phyloP scores from a whole-genome alignment of 345 rosid genomes.

The Adansonia digitata region DNA sequence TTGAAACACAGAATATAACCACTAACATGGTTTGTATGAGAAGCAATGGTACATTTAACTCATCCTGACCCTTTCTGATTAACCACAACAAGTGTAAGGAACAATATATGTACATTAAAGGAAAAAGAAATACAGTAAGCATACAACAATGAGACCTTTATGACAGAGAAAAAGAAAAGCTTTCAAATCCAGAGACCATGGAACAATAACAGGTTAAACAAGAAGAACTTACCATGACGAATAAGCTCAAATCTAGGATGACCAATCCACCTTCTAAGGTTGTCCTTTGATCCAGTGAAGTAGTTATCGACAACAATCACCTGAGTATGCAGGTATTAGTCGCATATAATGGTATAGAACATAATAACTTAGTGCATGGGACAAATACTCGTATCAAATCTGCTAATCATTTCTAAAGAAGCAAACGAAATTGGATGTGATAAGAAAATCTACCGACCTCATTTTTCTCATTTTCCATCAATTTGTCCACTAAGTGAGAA shows the following conservation, averaged over 20 bases:
- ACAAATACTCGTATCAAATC: background rate
- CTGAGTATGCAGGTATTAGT: constrained; percentile 25
- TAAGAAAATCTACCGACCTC: constrained; percentile 44
- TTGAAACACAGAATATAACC: background rate
- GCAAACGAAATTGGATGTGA: background rate
- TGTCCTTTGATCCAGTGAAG: constrained; percentile 91
- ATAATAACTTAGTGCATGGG: background rate
- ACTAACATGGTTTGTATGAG: background rate
- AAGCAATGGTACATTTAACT: background rate
- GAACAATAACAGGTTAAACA: background rate
- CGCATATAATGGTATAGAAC: background rate
- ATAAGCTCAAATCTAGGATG: constrained; percentile 96
- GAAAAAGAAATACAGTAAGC: background rate
- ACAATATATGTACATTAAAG: too few relatives aligned
- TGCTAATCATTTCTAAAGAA: background rate
- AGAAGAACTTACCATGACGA: constrained; percentile 67
- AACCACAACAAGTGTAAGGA: background rate
- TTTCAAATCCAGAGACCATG: background rate
- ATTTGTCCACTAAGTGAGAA: too few relatives aligned
- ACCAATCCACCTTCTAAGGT: constrained; percentile 80
- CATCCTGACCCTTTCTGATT: background rate
- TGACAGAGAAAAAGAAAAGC: background rate
- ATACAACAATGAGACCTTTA: background rate
- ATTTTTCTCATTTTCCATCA: too few relatives aligned
- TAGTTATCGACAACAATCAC: constrained; percentile 88